Percentiles rank a stretch among this genome's conserved stretches.
Conservation (phyloP, 1,139 yeast genomes). For the Sugiyamaella grinbergsii region DNA sequence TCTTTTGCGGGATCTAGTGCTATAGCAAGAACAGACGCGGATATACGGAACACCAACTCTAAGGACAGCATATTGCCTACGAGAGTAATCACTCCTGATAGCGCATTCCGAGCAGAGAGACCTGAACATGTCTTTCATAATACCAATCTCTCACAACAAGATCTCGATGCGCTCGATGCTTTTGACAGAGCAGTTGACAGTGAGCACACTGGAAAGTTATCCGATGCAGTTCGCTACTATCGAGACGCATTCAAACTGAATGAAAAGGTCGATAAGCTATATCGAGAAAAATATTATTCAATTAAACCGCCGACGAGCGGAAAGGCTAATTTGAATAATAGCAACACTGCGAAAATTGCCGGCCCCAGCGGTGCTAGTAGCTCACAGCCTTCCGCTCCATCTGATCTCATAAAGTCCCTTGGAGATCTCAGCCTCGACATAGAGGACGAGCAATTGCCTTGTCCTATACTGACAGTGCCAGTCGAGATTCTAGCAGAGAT, state of each 20-base stretch:
- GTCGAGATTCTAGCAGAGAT: constrained; percentile 63
- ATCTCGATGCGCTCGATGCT: constrained; percentile 53
- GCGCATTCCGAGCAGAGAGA: constrained; percentile 26
- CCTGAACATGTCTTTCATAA: constrained; percentile 28
- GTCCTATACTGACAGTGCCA: constrained; percentile 61
- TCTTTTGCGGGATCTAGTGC: background rate
- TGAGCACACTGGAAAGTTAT: constrained; percentile 72
- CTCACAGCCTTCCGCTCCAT: background rate
- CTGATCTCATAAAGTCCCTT: constrained; percentile 6
- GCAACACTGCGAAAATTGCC: background rate
- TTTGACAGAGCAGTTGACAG: constrained; percentile 73
- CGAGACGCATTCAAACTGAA: constrained; percentile 62
- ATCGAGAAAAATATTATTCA: constrained; percentile 54
- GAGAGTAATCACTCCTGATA: constrained; percentile 5
- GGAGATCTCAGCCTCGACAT: constrained; percentile 41
- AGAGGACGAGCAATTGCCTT: constrained; percentile 48
- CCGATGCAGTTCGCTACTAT: constrained; percentile 77
- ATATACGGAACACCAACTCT: constrained; percentile 1
- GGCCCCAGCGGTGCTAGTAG: background rate
- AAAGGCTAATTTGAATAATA: background rate
- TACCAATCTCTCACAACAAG: constrained; percentile 25
- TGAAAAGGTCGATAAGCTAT: constrained; percentile 67
- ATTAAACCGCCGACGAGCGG: constrained; percentile 6
- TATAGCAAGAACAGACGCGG: too few relatives aligned
- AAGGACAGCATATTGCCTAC: background rate